Percentiles rank a stretch among this genome's conserved stretches.
Evolutionary conservation across 2,329 filamentous ascomycete genomes (phyloP).

Genomic region (Ascochyta lentis): DNA sequence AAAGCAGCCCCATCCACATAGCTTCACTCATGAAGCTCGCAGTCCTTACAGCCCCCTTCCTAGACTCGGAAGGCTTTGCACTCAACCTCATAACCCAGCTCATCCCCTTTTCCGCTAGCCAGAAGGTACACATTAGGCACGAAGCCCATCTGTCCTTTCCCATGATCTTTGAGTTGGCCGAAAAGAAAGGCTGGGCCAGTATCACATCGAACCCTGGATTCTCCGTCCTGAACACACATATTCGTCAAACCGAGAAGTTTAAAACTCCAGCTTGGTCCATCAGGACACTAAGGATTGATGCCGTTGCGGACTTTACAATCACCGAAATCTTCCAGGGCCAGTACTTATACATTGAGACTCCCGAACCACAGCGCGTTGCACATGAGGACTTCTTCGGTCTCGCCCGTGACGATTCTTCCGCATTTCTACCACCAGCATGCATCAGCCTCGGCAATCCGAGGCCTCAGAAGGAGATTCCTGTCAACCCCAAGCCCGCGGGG

Average conservation of each 20-base stretch:
- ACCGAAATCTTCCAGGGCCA: conserved; percentile 54
- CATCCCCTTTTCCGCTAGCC: conserved; percentile 54
- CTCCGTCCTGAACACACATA: conserved; percentile 51
- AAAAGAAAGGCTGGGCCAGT: conserved; percentile 41
- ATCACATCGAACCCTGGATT: conserved; percentile 53
- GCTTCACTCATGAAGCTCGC: conserved; percentile 57
- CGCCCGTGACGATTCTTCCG: conserved; percentile 32
- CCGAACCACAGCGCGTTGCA: conserved; percentile 47
- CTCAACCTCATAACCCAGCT: conserved; percentile 51
- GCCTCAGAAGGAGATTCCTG: background rate
- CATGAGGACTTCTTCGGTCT: conserved; percentile 51
- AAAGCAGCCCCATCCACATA: conserved; percentile 56
- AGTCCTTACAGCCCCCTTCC: conserved; percentile 50
- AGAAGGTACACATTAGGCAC: conserved; percentile 60
- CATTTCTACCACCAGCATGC: conserved; percentile 28
- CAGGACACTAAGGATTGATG: conserved; percentile 50
- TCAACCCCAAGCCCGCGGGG: conserved; percentile 8
- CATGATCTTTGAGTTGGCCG: conserved; percentile 52
- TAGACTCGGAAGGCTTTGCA: conserved; percentile 49
- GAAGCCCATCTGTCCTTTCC: conserved; percentile 60
- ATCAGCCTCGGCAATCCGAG: conserved; percentile 41
- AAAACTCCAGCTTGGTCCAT: conserved; percentile 49
- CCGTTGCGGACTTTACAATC: conserved; percentile 52
- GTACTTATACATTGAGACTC: conserved; percentile 53
- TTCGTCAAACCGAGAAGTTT: conserved; percentile 54